phyloP scores from a whole-genome alignment of 2,329 filamentous ascomycete species.

The Exophiala spinifera region DNA sequence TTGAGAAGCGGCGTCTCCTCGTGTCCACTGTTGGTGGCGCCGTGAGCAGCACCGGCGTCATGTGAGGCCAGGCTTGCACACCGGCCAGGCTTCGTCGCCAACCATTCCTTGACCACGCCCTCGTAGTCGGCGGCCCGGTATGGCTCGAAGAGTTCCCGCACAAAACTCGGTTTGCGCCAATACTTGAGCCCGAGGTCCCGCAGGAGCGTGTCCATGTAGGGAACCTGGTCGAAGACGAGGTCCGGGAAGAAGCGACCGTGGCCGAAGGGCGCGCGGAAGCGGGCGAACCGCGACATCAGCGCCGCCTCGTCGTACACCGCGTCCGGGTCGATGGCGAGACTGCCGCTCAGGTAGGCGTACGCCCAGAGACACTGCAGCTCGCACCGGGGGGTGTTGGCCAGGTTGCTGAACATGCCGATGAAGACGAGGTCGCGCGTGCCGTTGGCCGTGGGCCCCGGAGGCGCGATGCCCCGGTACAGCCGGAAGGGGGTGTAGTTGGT shows the following conservation, averaged over 20 bases:
- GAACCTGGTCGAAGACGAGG: slow-evolving; percentile 72
- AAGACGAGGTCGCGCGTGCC: slow-evolving; percentile 49
- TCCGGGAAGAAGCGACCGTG: slow-evolving; percentile 63
- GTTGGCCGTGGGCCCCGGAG: slow-evolving; percentile 36
- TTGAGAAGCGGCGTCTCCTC: neutral
- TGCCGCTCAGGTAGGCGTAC: slow-evolving; percentile 58
- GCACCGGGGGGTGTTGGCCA: slow-evolving; percentile 42
- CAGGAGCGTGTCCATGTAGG: slow-evolving; percentile 68
- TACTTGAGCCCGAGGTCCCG: slow-evolving; percentile 61
- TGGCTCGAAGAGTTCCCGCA: slow-evolving; percentile 37
- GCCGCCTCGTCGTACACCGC: slow-evolving; percentile 55
- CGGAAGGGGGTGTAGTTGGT: slow-evolving; percentile 37
- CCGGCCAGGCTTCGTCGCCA: slow-evolving; percentile 23
- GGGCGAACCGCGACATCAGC: slow-evolving; percentile 65
- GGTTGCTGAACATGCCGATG: slow-evolving; percentile 46
- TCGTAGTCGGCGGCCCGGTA: slow-evolving; percentile 42
- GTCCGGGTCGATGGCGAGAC: slow-evolving; percentile 37
- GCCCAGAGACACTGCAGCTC: slow-evolving; percentile 58
- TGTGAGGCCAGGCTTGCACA: no score
- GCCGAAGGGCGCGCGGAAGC: slow-evolving; percentile 65
- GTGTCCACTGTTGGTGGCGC: neutral
- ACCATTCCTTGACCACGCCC: slow-evolving; percentile 42
- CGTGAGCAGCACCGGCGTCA: no score
- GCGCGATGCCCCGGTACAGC: slow-evolving; percentile 48
- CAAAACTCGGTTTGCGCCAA: slow-evolving; percentile 34